Conservation (phyloP, 192 early-diverging fungal species). For the Diversispora epigaea region DNA sequence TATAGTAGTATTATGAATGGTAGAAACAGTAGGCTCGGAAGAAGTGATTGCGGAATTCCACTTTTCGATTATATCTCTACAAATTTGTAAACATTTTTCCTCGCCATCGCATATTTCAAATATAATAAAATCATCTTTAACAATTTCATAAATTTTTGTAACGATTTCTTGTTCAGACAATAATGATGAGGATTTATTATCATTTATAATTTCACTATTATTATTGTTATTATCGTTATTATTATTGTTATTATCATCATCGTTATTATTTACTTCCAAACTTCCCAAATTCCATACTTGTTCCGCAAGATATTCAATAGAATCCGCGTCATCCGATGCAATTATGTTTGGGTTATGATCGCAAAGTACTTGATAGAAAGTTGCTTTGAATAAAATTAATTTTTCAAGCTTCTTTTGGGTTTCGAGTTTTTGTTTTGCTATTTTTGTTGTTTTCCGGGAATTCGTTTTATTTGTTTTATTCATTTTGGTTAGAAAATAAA, state of each 20-base stretch:
- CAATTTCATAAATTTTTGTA: conserved; percentile 9
- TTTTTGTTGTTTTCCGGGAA: too few species aligned
- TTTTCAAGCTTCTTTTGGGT: background rate
- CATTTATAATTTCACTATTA: background rate
- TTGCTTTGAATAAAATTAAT: background rate
- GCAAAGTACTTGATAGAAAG: conserved; percentile 27
- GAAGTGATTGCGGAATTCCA: conserved; percentile 7
- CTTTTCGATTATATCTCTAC: background rate
- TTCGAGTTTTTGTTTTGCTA: background rate
- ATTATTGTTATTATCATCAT: background rate
- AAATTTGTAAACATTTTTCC: conserved; percentile 23
- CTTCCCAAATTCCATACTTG: conserved; percentile 16
- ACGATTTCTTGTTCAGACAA: conserved; percentile 17
- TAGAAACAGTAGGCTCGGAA: too few species aligned
- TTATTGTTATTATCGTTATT: background rate
- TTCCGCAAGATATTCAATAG: conserved; percentile 20
- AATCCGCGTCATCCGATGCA: background rate
- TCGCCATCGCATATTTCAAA: conserved; percentile 22
- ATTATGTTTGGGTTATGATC: conserved; percentile 25
- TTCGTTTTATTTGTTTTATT: too few species aligned
- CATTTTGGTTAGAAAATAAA: too few species aligned
- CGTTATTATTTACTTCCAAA: background rate
- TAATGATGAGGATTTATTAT: background rate
- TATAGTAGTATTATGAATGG: too few species aligned
- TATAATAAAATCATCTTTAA: conserved; percentile 23